phyloP scores from a whole-genome alignment of 2,329 filamentous ascomycete species.

The Capronia americana region DNA sequence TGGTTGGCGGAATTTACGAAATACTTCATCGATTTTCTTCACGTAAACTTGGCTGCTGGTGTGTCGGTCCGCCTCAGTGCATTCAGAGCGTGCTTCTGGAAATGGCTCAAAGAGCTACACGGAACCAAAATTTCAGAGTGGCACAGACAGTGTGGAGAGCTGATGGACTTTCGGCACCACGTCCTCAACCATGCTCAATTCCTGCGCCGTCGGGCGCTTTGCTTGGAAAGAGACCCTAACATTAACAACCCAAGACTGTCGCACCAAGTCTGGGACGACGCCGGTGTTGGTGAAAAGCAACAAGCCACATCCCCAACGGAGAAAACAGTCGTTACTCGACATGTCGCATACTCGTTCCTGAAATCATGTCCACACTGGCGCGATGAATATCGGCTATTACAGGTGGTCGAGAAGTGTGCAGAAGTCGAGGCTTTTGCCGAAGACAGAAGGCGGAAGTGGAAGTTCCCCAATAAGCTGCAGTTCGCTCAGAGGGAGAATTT shows the following conservation, averaged over 20 bases:
- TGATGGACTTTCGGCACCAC: conserved; percentile 67
- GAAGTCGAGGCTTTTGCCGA: conserved; percentile 37
- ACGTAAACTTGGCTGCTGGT: conserved; percentile 27
- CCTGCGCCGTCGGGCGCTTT: conserved; percentile 68
- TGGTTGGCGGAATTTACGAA: conserved; percentile 77
- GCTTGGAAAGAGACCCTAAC: conserved; percentile 51
- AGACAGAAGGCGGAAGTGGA: conserved; percentile 18
- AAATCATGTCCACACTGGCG: conserved; percentile 34
- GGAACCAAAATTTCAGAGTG: conserved; percentile 54
- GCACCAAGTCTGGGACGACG: conserved; percentile 58
- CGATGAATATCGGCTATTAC: conserved; percentile 61
- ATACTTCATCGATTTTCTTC: conserved; percentile 72
- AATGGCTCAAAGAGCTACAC: conserved; percentile 63
- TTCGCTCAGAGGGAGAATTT: conserved; percentile 14
- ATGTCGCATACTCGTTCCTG: conserved; percentile 68
- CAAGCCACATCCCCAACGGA: conserved; percentile 16
- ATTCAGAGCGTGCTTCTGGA: conserved; percentile 64
- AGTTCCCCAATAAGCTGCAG: conserved; percentile 11
- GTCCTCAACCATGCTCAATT: conserved; percentile 67
- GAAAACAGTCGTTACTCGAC: conserved; percentile 72
- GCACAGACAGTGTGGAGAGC: conserved; percentile 54
- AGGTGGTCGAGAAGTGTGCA: conserved; percentile 51
- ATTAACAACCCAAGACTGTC: conserved; percentile 31
- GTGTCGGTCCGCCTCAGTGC: conserved; percentile 57
- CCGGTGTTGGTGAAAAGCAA: neutral